Base-by-base conservation (phyloP, 2,329 filamentous ascomycete species). In the Colletotrichum eremochloae region DNA sequence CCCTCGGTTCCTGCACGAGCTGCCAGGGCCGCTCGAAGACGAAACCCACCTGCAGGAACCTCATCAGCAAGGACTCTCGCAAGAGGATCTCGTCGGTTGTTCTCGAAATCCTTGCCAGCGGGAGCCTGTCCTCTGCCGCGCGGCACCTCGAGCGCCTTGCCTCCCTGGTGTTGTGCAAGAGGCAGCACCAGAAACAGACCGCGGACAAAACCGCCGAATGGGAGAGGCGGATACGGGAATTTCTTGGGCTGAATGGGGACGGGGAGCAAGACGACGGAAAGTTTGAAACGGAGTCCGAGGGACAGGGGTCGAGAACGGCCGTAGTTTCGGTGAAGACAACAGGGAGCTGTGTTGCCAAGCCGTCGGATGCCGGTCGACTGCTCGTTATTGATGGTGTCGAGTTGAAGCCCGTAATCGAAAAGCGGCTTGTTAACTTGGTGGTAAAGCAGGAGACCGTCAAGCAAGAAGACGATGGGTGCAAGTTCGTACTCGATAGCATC, bases 141-240 rank as follows among this genome's bases (percentile, higher is more conserved):
- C 9, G 8, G 15, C 64, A 68, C n/a, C 40, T 70, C 5, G 14
- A 72, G 52, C 40, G 14, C 3, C 66, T 72, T 12, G 67, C 53
- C 9, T 56, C 24, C 29, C 61, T 63, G 2, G 56, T 65, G 24
- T 48, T 73, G 31, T 70, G 67, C n/a, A 73, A 29, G 50, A 64
- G 52, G 9, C 38, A 20, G 2, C 70, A 69, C 31, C 65, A 72
- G 18, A 8, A 1, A 14, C 70, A 72, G 20, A 24, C 46, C 31
- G 53, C 31, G 0, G 70, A 72, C 38, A 62, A 65, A 33, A 55
- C 46, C 1, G 12, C 44, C 8, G 44, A 69, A 5, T 69, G 65
- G 70, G 20, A 40, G 9, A 15, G 14, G 38, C 60, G 60, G 1
- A 44, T 72, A 9, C 1, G 40, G 12, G 31, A 29, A 1, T 67